These are phyloP conservation scores for Bruguiera parviflora DNA, from an alignment of 345 rosid genomes.

Conservation along the genomic window DNA sequence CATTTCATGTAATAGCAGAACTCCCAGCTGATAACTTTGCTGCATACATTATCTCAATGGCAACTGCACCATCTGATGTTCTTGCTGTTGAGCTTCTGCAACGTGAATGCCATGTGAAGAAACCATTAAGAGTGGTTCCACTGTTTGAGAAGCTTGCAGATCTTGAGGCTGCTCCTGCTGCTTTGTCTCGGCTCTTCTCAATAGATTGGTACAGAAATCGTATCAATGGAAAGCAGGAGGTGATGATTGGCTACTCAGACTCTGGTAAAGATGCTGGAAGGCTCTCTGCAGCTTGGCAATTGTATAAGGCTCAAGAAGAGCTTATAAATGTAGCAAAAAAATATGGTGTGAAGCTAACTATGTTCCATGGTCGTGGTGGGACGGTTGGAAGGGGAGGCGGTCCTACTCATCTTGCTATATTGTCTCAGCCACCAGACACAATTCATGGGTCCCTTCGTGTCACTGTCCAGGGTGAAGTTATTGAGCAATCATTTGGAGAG, in stretches of 20 bases:
- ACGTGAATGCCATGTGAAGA: conserved; percentile 83
- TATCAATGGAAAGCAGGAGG: conserved; percentile 94
- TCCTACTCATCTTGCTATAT: conserved; percentile 96
- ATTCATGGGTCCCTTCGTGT: conserved; percentile 90
- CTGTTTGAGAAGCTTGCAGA: conserved; percentile 95
- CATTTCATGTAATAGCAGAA: conserved; percentile 77
- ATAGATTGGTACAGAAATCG: conserved; percentile 87
- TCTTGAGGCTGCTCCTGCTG: conserved; percentile 97
- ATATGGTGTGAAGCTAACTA: conserved; percentile 83
- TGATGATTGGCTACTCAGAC: conserved; percentile 98
- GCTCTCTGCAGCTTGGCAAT: conserved; percentile 95
- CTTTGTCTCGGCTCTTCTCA: conserved; percentile 84
- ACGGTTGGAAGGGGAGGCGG: conserved; percentile 99
- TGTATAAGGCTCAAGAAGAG: conserved; percentile 97
- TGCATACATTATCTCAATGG: conserved; percentile 98
- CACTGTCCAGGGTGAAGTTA: conserved; percentile 96
- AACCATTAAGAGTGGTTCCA: conserved; percentile 91
- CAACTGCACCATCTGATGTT: conserved; percentile 91
- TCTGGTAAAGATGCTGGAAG: conserved; percentile 99
- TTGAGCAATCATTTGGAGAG: conserved; percentile 95
- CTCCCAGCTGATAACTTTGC: conserved; percentile 89
- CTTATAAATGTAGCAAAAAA: conserved; percentile 85
- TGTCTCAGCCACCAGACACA: conserved; percentile 99
- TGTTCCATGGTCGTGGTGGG: conserved; percentile 99
- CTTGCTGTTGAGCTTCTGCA: conserved; percentile 93